Conservation (phyloP, 2,329 filamentous ascomycete species). For the Septoria linicola region DNA sequence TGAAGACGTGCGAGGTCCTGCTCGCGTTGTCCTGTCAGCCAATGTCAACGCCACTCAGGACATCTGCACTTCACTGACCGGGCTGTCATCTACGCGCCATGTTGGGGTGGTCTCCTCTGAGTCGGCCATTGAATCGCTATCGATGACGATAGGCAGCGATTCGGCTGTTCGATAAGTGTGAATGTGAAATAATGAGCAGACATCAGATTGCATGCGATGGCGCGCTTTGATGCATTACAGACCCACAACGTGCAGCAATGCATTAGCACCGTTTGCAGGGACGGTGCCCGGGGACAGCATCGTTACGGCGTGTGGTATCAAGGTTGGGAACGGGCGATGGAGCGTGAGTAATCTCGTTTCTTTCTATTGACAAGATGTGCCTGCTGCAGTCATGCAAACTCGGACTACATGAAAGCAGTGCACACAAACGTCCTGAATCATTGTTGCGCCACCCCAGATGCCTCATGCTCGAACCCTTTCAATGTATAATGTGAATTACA, state of each 20-base stretch:
- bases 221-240: background rate
- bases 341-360: conserved; percentile 1
- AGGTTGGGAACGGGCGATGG: background rate
- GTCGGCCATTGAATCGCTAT: no score
- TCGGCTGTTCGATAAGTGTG: no score
- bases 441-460: conserved; percentile 7
- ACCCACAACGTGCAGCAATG: background rate
- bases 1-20: no score
- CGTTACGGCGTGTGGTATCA: background rate
- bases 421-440: background rate
- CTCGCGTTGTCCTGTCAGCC: no score
- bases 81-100: no score
- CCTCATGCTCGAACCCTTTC: background rate
- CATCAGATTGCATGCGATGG: no score
- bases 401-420: conserved; percentile 5
- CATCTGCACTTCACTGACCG: no score
- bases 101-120: no score
- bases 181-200: no score
- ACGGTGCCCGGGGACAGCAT: background rate
- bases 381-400: conserved; percentile 4
- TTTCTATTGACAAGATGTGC: conserved; percentile 8
- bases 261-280: background rate
- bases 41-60: no score
- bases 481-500: conserved; percentile 14
- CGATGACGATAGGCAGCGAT: no score